phyloP scores from a whole-genome alignment of 345 rosid species.

The Alliaria petiolata region DNA sequence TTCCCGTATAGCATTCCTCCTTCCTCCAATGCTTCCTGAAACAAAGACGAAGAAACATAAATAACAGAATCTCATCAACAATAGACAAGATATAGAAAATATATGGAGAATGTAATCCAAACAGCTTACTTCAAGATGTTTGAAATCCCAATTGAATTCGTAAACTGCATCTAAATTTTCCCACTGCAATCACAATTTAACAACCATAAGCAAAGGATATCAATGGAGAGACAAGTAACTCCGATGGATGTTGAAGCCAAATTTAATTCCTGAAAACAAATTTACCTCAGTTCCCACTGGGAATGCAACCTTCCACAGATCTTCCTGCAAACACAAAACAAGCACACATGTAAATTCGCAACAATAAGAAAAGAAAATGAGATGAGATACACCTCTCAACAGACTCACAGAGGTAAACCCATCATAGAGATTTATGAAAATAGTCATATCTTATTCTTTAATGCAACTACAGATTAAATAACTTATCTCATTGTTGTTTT shows the following conservation, averaged over 20 bases:
- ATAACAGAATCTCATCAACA: constrained; percentile 13
- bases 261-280: background rate
- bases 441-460: too few relatives aligned
- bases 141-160: constrained; percentile 74
- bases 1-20: constrained; percentile 68
- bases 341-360: background rate
- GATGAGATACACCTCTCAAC: too few relatives aligned
- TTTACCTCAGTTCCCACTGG: constrained; percentile 92
- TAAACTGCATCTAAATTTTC: constrained; percentile 75
- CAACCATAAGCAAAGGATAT: constrained; percentile 8
- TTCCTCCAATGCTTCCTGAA: constrained; percentile 85
- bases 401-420: too few relatives aligned
- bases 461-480: too few relatives aligned
- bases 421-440: too few relatives aligned
- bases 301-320: constrained; percentile 70
- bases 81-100: constrained; percentile 13
- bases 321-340: constrained; percentile 48
- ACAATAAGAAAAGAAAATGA: background rate
- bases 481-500: too few relatives aligned
- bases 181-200: constrained; percentile 57
- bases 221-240: background rate
- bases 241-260: background rate
- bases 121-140: constrained; percentile 81
- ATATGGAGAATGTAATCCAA: background rate
- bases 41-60: constrained; percentile 17